Conservation (phyloP, 441 rosid genomes). For the Syzygium malaccense region DNA sequence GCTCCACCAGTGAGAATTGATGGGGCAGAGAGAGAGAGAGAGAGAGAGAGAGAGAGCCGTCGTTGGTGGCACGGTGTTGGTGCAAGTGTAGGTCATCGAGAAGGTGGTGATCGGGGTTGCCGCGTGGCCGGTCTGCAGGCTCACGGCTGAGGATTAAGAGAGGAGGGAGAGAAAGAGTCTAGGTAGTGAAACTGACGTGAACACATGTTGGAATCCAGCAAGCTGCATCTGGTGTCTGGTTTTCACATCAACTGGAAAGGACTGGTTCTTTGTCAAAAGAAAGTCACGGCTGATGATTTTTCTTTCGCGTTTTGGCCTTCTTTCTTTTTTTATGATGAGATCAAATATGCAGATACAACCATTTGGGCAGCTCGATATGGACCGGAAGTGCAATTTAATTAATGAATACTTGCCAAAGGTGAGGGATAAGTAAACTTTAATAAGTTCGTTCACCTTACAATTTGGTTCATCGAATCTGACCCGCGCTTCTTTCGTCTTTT, state of each 20-base stretch:
- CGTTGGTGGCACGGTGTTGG: not conserved
- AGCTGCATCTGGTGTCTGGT: not conserved
- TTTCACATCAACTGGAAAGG: not conserved
- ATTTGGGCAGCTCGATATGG: conserved; percentile 45
- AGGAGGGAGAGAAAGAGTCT: not conserved
- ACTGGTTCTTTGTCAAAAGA: not conserved
- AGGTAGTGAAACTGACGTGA: not conserved
- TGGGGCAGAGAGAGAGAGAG: not conserved
- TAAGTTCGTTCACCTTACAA: not conserved
- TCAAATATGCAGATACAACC: conserved; percentile 42
- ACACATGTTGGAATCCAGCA: not conserved
- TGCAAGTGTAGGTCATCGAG: not conserved
- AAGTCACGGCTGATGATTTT: not conserved
- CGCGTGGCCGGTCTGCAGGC: not conserved
- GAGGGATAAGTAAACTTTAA: not conserved
- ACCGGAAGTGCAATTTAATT: conserved; percentile 32
- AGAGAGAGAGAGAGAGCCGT: not conserved
- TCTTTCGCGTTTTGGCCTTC: not conserved
- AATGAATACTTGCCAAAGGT: conserved; percentile 49
- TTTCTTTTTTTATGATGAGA: not conserved
- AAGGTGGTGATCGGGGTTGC: not conserved
- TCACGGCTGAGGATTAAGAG: not conserved
- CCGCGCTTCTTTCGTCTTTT: not conserved
- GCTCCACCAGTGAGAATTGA: not conserved
- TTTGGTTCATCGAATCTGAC: not conserved